phyloP scores from a whole-genome alignment of 768 basidiomycete genomes.

The Podaxis sp. region DNA sequence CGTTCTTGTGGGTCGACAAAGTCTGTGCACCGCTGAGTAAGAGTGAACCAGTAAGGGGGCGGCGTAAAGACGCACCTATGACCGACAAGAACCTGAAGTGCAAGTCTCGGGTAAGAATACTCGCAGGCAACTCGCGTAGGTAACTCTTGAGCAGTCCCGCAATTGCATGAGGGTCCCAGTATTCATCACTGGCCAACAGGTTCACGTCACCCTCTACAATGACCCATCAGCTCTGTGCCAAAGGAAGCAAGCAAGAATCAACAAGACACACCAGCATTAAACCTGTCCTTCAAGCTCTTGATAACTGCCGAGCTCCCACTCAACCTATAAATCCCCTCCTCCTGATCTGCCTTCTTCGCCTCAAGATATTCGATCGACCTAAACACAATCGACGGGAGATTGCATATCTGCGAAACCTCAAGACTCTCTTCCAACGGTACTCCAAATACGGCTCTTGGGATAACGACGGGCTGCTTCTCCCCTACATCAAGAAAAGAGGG shows the following conservation, averaged over 20 bases:
- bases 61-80: constrained; percentile 63
- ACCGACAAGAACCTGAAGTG: constrained; percentile 89
- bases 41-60: neutral
- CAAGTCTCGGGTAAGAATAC: constrained; percentile 87
- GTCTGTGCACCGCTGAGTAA: constrained; percentile 43
- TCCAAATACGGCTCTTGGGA: constrained; percentile 80
- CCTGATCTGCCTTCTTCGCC: constrained; percentile 88
- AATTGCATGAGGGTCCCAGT: constrained; percentile 97
- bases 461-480: constrained; percentile 32
- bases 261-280: constrained; percentile 70
- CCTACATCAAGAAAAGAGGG: constrained; percentile 18
- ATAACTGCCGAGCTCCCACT: constrained; percentile 95
- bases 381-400: constrained; percentile 92
- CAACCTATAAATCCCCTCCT: constrained; percentile 96
- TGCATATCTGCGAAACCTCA: constrained; percentile 83
- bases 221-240: neutral
- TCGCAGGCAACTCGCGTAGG: constrained; percentile 89
- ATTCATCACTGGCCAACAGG: constrained; percentile 81
- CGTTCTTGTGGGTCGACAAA: constrained; percentile 85
- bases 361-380: constrained; percentile 94
- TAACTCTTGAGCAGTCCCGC: constrained; percentile 92
- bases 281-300: constrained; percentile 88
- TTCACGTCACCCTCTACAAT: constrained; percentile 91
- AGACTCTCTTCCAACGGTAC: constrained; percentile 85
- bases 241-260: constrained; percentile 9